Evolutionary conservation across 169 alveolate genomes (phyloP), one percentile per base, ranked within the genome.

Genomic region (Neospora caninum): DNA sequence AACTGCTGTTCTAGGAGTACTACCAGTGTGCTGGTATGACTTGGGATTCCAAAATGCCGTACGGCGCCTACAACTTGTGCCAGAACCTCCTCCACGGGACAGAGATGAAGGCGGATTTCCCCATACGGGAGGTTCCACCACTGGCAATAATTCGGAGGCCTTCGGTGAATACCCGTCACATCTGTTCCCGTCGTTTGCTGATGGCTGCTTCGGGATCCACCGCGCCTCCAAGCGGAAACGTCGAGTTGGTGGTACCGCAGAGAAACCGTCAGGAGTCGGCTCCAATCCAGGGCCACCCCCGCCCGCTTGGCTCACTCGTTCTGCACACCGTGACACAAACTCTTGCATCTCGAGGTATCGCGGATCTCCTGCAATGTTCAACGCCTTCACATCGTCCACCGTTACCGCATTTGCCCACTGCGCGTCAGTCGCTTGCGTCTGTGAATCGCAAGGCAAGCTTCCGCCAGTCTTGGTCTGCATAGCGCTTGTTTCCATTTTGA

Each of bases 341-440:
- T 78, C 86, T 36, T n/a, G 45, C 86, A 78, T 78, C 27, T 78
- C 86, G 49, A 78, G 45, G 86, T 18, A 78, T n/a, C 86, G 22
- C 27, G 86, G 86, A 78, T 78, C 86, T 10, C 20, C n/a, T 78
- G 86, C 20, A 16, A 78, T 78, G n/a, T 78, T 78, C 45, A n/a
- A 78, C 22, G 86, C 86, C 27, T n/a, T 13, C 7, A 78, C 86
- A n/a, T 78, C 25, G 4, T 27, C 34, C 34, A 64, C n/a, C n/a
- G 73, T 64, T 64, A 64, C 31, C 34, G 34, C 73, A 64, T 4
- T 64, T 64, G 4, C 31, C 25, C 4, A 1, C n/a, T 16, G n/a
- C 1, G 34, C 73, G n/a, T 9, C 73, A 27, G 4, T 64, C n/a
- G 73, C 73, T 16, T 64, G 73, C 25, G 31, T 27, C n/a, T 27